phyloP scores from a whole-genome alignment of 2,329 filamentous ascomycete species.

The Coleophoma crateriformis region DNA sequence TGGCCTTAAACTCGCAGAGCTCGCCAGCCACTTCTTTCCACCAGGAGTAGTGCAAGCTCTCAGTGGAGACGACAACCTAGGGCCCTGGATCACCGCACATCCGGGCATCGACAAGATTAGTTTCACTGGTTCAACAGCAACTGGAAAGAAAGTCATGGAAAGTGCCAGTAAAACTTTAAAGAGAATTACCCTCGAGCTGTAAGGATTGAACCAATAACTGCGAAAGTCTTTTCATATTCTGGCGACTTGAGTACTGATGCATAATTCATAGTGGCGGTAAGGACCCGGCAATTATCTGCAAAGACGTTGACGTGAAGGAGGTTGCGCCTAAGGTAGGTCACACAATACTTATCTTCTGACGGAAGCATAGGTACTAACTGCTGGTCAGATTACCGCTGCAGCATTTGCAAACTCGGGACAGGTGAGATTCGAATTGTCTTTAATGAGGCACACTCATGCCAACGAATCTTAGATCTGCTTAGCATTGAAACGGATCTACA shows the following conservation, averaged over 20 bases:
- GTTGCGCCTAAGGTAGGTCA: constrained; percentile 21
- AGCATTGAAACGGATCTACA: constrained; percentile 51
- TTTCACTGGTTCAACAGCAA: constrained; percentile 51
- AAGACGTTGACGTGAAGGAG: constrained; percentile 40
- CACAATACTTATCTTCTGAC: no score
- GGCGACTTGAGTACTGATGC: background rate
- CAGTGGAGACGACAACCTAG: constrained; percentile 48
- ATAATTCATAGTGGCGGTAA: constrained; percentile 37
- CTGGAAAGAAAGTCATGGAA: constrained; percentile 42
- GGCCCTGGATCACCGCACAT: constrained; percentile 48
- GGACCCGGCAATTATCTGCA: constrained; percentile 46
- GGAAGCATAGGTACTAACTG: no score
- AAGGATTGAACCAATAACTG: background rate
- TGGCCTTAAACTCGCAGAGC: constrained; percentile 45
- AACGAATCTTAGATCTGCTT: constrained; percentile 40
- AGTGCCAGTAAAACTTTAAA: constrained; percentile 45
- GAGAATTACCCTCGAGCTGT: constrained; percentile 43
- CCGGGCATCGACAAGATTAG: constrained; percentile 49
- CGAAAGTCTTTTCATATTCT: background rate
- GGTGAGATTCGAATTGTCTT: background rate
- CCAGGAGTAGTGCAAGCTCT: constrained; percentile 51
- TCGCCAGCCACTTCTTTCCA: constrained; percentile 42
- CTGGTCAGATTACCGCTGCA: constrained; percentile 34
- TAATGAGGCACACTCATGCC: background rate
- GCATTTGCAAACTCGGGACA: constrained; percentile 44